Evolutionary conservation across 2,329 filamentous ascomycete genomes (phyloP).

Genomic region (Fusarium pilosicola): DNA sequence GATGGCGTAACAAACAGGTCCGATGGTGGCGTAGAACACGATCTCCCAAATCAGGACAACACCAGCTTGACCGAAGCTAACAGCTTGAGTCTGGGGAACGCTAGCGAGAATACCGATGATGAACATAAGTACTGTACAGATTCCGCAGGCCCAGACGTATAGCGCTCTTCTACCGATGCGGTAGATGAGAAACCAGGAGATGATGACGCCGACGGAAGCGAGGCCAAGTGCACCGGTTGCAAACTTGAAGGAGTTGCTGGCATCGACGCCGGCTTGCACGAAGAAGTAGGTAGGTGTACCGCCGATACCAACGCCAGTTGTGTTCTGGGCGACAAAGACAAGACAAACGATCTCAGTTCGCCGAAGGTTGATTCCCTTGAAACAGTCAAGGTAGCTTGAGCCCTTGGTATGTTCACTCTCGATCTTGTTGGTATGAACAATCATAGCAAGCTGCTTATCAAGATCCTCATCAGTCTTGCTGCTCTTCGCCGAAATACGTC

Average conservation of each 20-base stretch:
- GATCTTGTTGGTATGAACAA: conserved; percentile 65
- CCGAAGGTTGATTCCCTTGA: conserved; percentile 57
- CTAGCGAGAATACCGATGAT: conserved; percentile 48
- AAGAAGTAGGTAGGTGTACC: conserved; percentile 61
- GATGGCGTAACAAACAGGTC: conserved; percentile 56
- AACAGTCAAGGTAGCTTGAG: conserved; percentile 57
- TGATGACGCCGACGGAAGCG: conserved; percentile 54
- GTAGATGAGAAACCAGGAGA: conserved; percentile 52
- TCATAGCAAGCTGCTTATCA: conserved; percentile 66
- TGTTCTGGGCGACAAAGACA: conserved; percentile 54
- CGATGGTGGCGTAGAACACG: conserved; percentile 55
- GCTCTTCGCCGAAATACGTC: conserved; percentile 48
- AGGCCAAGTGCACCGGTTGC: conserved; percentile 53
- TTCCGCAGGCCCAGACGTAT: conserved; percentile 51
- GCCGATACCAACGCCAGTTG: conserved; percentile 52
- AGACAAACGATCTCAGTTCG: conserved; percentile 59
- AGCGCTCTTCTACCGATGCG: conserved; percentile 55
- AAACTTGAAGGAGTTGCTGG: conserved; percentile 53
- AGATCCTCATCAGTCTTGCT: conserved; percentile 52
- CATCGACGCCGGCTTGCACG: conserved; percentile 54
- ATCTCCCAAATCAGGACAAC: conserved; percentile 57
- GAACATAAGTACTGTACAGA: conserved; percentile 55
- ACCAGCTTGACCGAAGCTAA: conserved; percentile 50
- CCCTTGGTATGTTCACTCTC: conserved; percentile 54
- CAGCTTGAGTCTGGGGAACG: conserved; percentile 36